phyloP scores from a whole-genome alignment of 768 basidiomycete genomes.

The Suillus weaverae region DNA sequence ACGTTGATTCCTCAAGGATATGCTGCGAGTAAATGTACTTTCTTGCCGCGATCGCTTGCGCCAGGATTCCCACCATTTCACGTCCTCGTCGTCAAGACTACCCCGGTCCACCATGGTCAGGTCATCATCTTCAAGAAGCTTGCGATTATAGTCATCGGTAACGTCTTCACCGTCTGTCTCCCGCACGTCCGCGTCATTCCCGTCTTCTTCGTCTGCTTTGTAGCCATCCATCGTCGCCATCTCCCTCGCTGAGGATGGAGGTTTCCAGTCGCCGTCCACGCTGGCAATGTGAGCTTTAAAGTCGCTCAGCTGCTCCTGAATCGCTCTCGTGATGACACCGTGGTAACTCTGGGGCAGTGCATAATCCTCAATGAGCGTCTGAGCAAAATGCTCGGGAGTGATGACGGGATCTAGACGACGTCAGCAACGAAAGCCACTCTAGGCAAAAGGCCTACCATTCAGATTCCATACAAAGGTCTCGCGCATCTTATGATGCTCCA shows the following conservation, averaged over 20 bases:
- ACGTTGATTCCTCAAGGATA: constrained; percentile 31
- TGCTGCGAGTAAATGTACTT: constrained; percentile 25
- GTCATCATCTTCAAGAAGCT: constrained; percentile 25
- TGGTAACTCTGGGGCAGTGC: constrained; percentile 65
- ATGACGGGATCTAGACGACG: constrained; percentile 71
- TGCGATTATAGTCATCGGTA: constrained; percentile 24
- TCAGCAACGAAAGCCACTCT: neutral
- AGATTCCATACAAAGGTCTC: constrained; percentile 99
- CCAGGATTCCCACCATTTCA: constrained; percentile 74
- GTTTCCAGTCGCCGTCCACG: constrained; percentile 47
- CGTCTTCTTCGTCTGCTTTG: constrained; percentile 28
- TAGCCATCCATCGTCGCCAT: constrained; percentile 23
- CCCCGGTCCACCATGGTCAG: constrained; percentile 35
- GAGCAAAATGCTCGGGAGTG: constrained; percentile 88
- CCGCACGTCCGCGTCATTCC: constrained; percentile 19
- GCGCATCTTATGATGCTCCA: constrained; percentile 89
- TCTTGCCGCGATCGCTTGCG: constrained; percentile 47
- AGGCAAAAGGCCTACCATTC: constrained; percentile 60
- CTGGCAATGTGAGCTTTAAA: constrained; percentile 66
- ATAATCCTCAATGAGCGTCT: constrained; percentile 91
- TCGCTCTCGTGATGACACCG: constrained; percentile 69
- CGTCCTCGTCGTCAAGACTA: constrained; percentile 47
- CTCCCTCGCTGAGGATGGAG: constrained; percentile 20
- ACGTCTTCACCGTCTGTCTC: constrained; percentile 12
- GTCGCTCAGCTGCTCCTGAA: constrained; percentile 86